A percentile compares a stretch with the other conserved stretches of the same genome.
Conservation (phyloP, 1,284 basidiomycete genomes). For the Ustilago bromivora region DNA sequence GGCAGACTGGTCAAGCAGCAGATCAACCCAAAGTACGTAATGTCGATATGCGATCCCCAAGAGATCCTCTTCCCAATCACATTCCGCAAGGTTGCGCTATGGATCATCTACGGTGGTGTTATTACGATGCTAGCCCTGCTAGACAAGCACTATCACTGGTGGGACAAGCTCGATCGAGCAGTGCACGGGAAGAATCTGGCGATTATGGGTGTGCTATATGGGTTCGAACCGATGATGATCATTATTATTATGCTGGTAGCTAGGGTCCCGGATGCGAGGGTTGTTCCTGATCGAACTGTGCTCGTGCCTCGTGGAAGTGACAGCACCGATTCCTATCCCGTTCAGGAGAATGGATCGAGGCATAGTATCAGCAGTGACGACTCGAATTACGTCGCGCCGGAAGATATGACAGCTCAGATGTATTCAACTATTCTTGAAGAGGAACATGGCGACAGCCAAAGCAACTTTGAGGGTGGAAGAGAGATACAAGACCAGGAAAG, state of each 20-base stretch:
- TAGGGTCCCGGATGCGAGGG: conserved; percentile 21
- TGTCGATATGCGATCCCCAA: conserved; percentile 32
- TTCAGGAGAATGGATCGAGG: neutral
- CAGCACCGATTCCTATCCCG: conserved; percentile 10
- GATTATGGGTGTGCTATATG: conserved; percentile 43
- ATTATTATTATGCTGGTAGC: conserved; percentile 39
- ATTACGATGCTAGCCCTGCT: conserved; percentile 34
- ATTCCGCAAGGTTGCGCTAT: conserved; percentile 29
- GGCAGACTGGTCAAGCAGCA: conserved; percentile 22
- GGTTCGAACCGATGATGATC: conserved; percentile 42
- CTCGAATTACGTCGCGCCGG: neutral
- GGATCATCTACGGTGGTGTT: conserved; percentile 32
- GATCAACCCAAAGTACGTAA: conserved; percentile 29
- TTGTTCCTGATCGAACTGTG: conserved; percentile 38
- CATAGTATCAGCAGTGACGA: conserved; percentile 19
- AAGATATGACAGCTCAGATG: conserved; percentile 9
- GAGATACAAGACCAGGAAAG: conserved; percentile 14
- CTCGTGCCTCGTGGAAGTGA: conserved; percentile 25
- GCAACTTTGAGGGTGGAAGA: neutral
- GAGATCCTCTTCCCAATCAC: conserved; percentile 42
- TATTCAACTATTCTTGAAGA: conserved; percentile 38
- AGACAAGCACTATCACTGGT: conserved; percentile 45
- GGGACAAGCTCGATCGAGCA: conserved; percentile 32
- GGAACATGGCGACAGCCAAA: conserved; percentile 11
- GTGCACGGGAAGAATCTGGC: conserved; percentile 37